phyloP scores from a whole-genome alignment of 2,329 filamentous ascomycete genomes.

The Trichoderma arundinaceum region DNA sequence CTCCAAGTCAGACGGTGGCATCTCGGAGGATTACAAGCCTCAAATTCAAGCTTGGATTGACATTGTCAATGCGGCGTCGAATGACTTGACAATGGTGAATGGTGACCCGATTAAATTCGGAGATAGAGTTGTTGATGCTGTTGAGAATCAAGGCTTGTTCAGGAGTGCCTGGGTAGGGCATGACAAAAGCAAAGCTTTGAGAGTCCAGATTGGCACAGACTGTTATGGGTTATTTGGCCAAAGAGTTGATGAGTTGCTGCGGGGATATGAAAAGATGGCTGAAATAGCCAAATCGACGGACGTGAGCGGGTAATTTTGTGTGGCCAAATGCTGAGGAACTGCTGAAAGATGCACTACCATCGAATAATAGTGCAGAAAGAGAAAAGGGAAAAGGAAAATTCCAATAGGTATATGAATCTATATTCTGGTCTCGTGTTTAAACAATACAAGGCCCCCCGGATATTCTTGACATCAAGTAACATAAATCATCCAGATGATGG shows the following conservation, averaged over 20 bases:
- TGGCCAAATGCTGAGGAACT: too few relatives aligned
- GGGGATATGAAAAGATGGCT: slow-evolving; percentile 7
- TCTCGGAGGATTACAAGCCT: slow-evolving; percentile 16
- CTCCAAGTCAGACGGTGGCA: slow-evolving; percentile 17
- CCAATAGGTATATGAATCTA: too few relatives aligned
- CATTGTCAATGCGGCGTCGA: neutral
- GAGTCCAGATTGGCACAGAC: slow-evolving; percentile 9
- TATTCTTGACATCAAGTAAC: too few relatives aligned
- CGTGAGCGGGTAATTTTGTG: neutral
- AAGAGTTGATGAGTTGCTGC: neutral
- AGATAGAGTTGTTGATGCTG: slow-evolving; percentile 17
- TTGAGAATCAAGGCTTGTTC: slow-evolving; percentile 17
- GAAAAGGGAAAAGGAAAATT: too few relatives aligned
- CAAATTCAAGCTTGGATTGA: slow-evolving; percentile 19
- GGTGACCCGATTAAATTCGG: slow-evolving; percentile 19
- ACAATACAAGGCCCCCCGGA: too few relatives aligned
- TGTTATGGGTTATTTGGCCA: slow-evolving; percentile 6
- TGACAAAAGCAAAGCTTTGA: slow-evolving; percentile 16
- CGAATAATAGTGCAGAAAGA: too few relatives aligned
- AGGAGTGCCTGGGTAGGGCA: slow-evolving; percentile 2
- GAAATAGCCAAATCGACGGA: slow-evolving; percentile 8
- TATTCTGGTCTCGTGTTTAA: too few relatives aligned
- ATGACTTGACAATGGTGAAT: neutral
- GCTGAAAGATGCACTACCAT: too few relatives aligned
- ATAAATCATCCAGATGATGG: slow-evolving; percentile 19